Percentiles rank a stretch among this genome's conserved stretches.
Evolutionary conservation across 1,284 basidiomycete species (phyloP).

Genomic region (Leccinum huronense): DNA sequence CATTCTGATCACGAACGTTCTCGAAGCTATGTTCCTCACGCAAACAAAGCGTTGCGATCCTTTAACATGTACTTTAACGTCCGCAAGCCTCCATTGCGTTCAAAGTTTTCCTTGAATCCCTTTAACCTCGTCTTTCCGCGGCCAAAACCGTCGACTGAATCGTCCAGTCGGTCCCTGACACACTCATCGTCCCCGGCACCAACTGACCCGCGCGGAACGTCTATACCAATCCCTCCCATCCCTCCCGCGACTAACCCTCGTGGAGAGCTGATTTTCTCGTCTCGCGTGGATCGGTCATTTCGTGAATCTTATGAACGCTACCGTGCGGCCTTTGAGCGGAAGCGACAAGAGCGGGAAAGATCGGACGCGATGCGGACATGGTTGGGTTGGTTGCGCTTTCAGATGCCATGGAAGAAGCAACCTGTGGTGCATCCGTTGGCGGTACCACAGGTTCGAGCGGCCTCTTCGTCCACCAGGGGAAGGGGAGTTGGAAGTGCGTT

Average conservation of each 20-base stretch:
- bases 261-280: constrained; percentile 95
- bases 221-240: constrained; percentile 70
- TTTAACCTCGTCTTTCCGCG: constrained; percentile 65
- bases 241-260: constrained; percentile 88
- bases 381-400: constrained; percentile 41
- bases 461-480: constrained; percentile 35
- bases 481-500: constrained; percentile 34
- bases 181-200: constrained; percentile 33
- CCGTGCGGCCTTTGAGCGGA: constrained; percentile 85
- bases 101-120: constrained; percentile 62
- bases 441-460: constrained; percentile 28
- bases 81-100: constrained; percentile 68
- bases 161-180: constrained; percentile 22
- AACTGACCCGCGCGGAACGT: constrained; percentile 31
- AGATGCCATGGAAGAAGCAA: constrained; percentile 41
- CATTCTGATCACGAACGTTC: constrained; percentile 17
- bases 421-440: constrained; percentile 14
- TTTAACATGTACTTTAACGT: constrained; percentile 99
- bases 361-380: constrained; percentile 43
- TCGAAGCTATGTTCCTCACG: constrained; percentile 90
- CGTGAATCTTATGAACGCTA: constrained; percentile 93
- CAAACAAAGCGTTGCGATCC: constrained; percentile 86
- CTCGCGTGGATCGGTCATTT: constrained; percentile 79
- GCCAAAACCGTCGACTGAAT: constrained; percentile 29
- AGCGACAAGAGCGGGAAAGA: constrained; percentile 65